A percentile compares a stretch with the other conserved stretches of the same genome.
These are phyloP conservation scores for Spathaspora arborariae DNA, from an alignment of 805 yeast genomes.

Conservation along the genomic window DNA sequence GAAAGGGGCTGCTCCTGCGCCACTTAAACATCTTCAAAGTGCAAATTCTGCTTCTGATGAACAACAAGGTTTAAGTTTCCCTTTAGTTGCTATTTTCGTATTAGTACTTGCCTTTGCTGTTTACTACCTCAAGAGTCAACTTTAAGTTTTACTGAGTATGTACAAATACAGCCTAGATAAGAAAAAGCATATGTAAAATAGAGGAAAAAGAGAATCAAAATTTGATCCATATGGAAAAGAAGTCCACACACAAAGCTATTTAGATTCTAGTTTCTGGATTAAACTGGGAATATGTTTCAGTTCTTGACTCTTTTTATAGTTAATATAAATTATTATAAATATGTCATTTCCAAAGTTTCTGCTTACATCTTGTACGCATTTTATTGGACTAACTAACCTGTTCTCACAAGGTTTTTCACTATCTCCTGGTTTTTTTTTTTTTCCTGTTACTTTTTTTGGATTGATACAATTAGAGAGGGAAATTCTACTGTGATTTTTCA, in stretches of 20 bases:
- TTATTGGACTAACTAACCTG: background rate
- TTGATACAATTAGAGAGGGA: no score
- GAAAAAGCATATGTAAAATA: background rate
- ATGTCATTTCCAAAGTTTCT: background rate
- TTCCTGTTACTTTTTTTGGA: no score
- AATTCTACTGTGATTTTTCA: no score
- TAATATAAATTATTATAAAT: background rate
- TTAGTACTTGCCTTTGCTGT: conserved; percentile 41
- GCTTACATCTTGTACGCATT: conserved; percentile 1
- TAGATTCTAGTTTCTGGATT: background rate
- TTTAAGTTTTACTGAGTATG: background rate
- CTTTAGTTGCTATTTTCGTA: conserved; percentile 32
- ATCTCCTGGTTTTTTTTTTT: no score
- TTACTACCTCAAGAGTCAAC: conserved; percentile 25
- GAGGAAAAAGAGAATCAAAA: background rate
- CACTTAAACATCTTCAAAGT: conserved; percentile 12
- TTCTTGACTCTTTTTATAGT: background rate
- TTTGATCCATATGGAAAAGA: no score
- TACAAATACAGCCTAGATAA: background rate
- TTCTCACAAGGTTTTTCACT: no score
- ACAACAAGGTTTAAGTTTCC: conserved; percentile 16
- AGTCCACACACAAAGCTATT: background rate
- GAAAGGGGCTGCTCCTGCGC: conserved; percentile 47
- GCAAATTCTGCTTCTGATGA: conserved; percentile 14
- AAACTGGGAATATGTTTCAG: background rate